Percentiles rank a stretch among this genome's conserved stretches.
These are phyloP conservation scores for Dryas alaskensis DNA, from an alignment of 306 rosid species.

Conservation along the genomic window DNA sequence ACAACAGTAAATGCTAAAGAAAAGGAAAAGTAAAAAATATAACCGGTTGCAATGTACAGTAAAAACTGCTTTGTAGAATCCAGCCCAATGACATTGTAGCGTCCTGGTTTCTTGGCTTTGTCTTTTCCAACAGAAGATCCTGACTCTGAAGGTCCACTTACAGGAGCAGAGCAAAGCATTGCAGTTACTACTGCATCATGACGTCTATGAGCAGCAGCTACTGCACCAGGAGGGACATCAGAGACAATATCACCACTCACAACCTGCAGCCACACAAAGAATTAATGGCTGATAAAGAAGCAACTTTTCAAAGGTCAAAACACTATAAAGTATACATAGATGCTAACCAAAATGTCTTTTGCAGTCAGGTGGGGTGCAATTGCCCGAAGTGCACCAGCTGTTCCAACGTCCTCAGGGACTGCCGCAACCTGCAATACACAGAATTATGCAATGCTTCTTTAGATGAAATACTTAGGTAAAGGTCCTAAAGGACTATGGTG, in stretches of 20 bases:
- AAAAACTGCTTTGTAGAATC: slow-evolving; percentile 84
- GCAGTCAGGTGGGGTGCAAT: slow-evolving; percentile 77
- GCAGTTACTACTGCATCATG: slow-evolving; percentile 92
- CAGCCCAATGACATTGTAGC: slow-evolving; percentile 81
- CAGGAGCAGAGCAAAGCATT: slow-evolving; percentile 89
- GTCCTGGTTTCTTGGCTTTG: slow-evolving; percentile 77
- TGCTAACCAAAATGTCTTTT: slow-evolving; percentile 74
- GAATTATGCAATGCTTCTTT: slow-evolving; percentile 3
- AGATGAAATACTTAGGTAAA: background rate
- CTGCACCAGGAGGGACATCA: slow-evolving; percentile 90
- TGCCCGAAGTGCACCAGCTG: slow-evolving; percentile 93
- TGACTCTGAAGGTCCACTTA: slow-evolving; percentile 76
- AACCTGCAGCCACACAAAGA: slow-evolving; percentile 60
- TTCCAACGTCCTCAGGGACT: slow-evolving; percentile 96
- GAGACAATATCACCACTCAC: slow-evolving; percentile 97
- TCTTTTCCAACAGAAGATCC: slow-evolving; percentile 90
- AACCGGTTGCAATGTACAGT: slow-evolving; percentile 85
- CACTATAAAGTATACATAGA: slow-evolving; percentile 2
- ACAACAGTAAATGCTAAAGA: background rate
- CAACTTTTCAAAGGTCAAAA: slow-evolving; percentile 15
- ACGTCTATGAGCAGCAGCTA: slow-evolving; percentile 94
- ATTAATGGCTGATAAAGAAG: slow-evolving; percentile 21
- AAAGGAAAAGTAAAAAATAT: slow-evolving; percentile 23
- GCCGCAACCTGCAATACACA: slow-evolving; percentile 70
- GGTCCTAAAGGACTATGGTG: background rate